Evolutionary conservation across 441 rosid species (phyloP), one percentile per base, ranked within the genome.

Genomic region (Aleurites moluccanus): DNA sequence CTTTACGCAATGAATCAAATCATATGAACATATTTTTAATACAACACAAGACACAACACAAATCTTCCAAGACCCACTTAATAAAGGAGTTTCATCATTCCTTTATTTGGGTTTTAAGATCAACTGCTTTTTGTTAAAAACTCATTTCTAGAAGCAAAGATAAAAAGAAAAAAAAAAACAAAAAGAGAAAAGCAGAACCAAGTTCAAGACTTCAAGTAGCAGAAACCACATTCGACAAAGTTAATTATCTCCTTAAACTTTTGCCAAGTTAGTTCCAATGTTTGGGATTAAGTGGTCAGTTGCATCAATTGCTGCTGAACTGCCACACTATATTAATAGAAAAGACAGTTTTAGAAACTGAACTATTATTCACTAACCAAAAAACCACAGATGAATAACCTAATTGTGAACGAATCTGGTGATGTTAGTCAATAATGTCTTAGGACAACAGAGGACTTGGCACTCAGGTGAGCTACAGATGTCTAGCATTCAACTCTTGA

Each of bases 1-100:
- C 23, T 47, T 28, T 27, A 72, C 13, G 42, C 25, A 20, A 42
- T 25, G 57, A 18, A 61, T 62, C 56, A 63, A 73, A 73, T 21
- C 44, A 49, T 20, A 63, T 47, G 5, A 27, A 21, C 44, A 55
- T 15, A 1, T 10, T 59, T n/a, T 59, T n/a, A n/a, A 13, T 6
- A 25, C 13, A 21, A 33, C 21, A 50, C 21, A 15, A 35, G 35
- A 10, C 15, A 38, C 20, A 13, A 55, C 56, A 69, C n/a, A 69
- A 13, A n/a, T 69, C 18, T 10, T 52, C 18, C 10, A 35, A 52
- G 18, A 16, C 45, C 28, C 45, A 50, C 28, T 52, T 18, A 47
- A 4, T 0, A 0, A 56, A 50, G 21, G 55, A 11, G 8, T 18
- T 50, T 50, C 20, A 16, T 50, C 6, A 16, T 50, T 50, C 55